A percentile compares a stretch with the other conserved stretches of the same genome.
These are phyloP conservation scores for Euphorbia corollata DNA, from an alignment of 441 rosid species.

Conservation along the genomic window DNA sequence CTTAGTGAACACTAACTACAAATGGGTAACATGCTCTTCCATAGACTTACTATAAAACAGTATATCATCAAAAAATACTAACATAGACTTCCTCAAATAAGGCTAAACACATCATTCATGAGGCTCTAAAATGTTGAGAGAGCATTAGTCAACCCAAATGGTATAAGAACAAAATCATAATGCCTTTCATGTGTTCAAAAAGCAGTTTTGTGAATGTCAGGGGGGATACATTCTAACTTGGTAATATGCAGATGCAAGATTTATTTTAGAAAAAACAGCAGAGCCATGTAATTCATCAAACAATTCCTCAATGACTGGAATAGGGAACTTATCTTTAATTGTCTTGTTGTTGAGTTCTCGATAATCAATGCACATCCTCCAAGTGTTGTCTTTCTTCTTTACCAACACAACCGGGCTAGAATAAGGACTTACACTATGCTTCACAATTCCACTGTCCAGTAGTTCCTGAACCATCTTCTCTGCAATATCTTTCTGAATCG, in stretches of 20 bases:
- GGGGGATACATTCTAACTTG: background rate
- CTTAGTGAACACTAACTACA: background rate
- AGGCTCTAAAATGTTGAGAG: too few species aligned
- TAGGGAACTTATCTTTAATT: background rate
- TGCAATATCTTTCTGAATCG: too few species aligned
- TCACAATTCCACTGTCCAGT: too few species aligned
- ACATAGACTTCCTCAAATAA: background rate
- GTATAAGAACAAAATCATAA: background rate
- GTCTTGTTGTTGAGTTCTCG: background rate
- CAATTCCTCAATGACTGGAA: background rate
- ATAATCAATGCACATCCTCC: too few species aligned
- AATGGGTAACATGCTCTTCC: background rate
- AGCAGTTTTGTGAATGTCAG: background rate
- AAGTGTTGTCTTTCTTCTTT: background rate
- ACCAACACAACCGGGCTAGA: background rate
- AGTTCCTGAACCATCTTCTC: too few species aligned
- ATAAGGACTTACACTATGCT: background rate
- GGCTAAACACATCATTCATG: background rate
- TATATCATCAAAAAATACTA: background rate
- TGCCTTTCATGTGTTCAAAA: background rate
- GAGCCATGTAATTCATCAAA: background rate
- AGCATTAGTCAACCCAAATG: background rate
- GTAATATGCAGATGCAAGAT: background rate
- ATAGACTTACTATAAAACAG: background rate
- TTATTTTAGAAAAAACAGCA: background rate